phyloP scores from a whole-genome alignment of 73 alveolate genomes.

The Tetrahymena thermophila region DNA sequence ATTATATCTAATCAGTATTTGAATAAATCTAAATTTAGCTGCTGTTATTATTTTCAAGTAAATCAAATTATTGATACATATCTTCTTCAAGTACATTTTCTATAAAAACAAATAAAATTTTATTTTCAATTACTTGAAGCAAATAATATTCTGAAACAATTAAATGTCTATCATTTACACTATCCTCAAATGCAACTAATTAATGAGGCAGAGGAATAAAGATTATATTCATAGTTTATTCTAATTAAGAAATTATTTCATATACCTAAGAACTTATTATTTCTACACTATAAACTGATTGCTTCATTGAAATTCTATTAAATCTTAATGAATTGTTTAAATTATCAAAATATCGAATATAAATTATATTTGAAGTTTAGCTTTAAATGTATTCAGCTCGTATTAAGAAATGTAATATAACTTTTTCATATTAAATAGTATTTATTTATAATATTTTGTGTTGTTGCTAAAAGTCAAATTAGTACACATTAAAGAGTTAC shows the following conservation, averaged over 20 bases:
- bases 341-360: neutral
- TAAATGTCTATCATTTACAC: neutral
- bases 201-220: neutral
- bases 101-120: too few species aligned
- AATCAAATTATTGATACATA: too few species aligned
- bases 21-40: neutral
- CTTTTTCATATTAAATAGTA: neutral
- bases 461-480: too few species aligned
- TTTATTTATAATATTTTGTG: neutral
- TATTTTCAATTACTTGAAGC: neutral
- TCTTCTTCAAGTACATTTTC: neutral
- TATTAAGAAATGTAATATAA: too few species aligned
- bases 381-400: neutral
- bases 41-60: neutral
- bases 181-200: neutral
- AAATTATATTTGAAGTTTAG: too few species aligned
- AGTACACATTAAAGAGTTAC: neutral
- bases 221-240: too few species aligned
- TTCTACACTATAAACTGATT: neutral
- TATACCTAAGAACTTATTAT: too few species aligned
- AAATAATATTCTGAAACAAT: too few species aligned
- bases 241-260: neutral
- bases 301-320: too few species aligned
- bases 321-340: neutral
- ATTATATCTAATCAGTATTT: neutral